phyloP scores from a whole-genome alignment of 2,329 filamentous ascomycete genomes.

The Beauveria australis region DNA sequence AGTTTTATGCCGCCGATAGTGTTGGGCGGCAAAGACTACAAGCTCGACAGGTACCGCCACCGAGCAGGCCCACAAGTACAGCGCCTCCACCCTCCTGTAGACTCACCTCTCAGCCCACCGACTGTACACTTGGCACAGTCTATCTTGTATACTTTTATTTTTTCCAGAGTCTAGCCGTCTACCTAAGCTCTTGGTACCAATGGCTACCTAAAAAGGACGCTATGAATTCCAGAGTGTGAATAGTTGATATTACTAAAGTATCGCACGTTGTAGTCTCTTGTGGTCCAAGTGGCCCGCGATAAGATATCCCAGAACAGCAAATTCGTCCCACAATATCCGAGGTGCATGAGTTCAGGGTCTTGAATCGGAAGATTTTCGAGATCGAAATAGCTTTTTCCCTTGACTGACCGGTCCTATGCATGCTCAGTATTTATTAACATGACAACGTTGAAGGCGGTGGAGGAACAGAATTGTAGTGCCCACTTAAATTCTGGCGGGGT shows the following conservation, averaged over 20 bases:
- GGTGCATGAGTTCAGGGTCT: background rate
- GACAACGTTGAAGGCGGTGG: slow-evolving; percentile 1
- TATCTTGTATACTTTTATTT: background rate
- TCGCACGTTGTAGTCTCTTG: background rate
- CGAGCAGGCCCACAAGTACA: too few species aligned
- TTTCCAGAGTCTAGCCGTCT: too few species aligned
- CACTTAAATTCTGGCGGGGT: background rate
- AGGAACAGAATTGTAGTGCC: background rate
- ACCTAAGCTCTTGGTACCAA: too few species aligned
- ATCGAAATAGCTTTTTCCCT: background rate
- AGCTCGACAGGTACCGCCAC: too few species aligned
- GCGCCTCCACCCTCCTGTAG: too few species aligned
- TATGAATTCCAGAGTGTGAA: background rate
- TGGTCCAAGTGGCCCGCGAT: background rate
- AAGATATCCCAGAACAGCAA: background rate
- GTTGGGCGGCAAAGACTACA: too few species aligned
- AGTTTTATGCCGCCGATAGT: too few species aligned
- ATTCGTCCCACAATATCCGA: background rate
- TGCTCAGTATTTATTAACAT: too few species aligned
- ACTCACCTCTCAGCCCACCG: too few species aligned
- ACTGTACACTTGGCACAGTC: background rate
- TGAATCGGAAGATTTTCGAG: background rate
- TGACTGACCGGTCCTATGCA: background rate
- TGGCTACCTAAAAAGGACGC: background rate
- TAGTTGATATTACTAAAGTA: background rate